Percentiles rank a stretch among this genome's conserved stretches.
Conservation (phyloP, 768 basidiomycete species). For the Omphalotus guepiniiformis region DNA sequence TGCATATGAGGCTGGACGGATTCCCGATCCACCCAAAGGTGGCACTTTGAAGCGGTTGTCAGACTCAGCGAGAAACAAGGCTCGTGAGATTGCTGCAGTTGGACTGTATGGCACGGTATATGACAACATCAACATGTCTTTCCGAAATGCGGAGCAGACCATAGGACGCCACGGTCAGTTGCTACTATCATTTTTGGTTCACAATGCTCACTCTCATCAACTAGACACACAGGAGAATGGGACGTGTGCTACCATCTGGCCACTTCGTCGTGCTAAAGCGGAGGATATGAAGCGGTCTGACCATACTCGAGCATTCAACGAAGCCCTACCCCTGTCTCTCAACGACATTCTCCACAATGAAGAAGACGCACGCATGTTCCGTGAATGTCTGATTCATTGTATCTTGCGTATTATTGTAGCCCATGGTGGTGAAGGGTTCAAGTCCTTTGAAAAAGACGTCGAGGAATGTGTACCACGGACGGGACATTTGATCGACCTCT, state of each 20-base stretch:
- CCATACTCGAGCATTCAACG: constrained; percentile 16
- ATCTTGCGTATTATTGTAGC: constrained; percentile 27
- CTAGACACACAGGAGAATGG: constrained; percentile 32
- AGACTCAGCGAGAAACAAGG: constrained; percentile 13
- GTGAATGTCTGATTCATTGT: constrained; percentile 16
- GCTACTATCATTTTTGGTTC: not conserved
- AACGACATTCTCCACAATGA: constrained; percentile 23
- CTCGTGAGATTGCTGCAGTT: constrained; percentile 18
- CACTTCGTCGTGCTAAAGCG: constrained; percentile 19
- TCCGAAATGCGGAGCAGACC: constrained; percentile 26
- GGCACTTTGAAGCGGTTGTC: constrained; percentile 23
- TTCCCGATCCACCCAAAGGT: not conserved
- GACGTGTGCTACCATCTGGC: constrained; percentile 29
- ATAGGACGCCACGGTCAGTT: constrained; percentile 25
- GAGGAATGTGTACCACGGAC: constrained; percentile 15
- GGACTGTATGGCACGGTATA: constrained; percentile 21
- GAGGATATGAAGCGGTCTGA: constrained; percentile 22
- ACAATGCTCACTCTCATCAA: not conserved
- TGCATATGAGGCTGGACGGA: not conserved
- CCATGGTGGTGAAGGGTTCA: constrained; percentile 26
- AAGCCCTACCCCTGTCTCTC: constrained; percentile 19
- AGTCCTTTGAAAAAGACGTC: constrained; percentile 18
- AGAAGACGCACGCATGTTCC: constrained; percentile 15
- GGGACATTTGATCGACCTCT: constrained; percentile 21
- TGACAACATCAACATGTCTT: constrained; percentile 35